These are phyloP conservation scores for Phaeophleospora eucalypticola DNA, from an alignment of 2,329 filamentous ascomycete species.

Conservation along the genomic window DNA sequence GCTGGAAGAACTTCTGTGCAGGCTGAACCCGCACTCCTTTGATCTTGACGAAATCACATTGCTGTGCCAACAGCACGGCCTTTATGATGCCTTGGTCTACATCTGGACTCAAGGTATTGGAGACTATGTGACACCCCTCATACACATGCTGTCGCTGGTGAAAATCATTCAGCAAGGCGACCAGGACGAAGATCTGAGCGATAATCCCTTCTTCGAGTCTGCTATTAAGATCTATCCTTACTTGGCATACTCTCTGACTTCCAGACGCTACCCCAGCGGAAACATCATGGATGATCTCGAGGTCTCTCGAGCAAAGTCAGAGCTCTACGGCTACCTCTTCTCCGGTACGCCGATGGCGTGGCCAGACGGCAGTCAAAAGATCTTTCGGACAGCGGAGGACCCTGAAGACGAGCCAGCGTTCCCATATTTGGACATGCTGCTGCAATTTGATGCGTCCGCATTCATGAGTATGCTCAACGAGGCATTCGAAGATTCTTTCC, in stretches of 20 bases:
- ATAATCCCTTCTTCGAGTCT: constrained; percentile 55
- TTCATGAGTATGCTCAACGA: constrained; percentile 95
- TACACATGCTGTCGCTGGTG: constrained; percentile 69
- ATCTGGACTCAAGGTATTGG: constrained; percentile 89
- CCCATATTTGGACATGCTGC: constrained; percentile 75
- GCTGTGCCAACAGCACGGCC: constrained; percentile 82
- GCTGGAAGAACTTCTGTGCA: constrained; percentile 90
- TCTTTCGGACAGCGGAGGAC: constrained; percentile 57
- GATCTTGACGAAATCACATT: constrained; percentile 90
- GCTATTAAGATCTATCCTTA: constrained; percentile 93
- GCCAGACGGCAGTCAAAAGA: constrained; percentile 61
- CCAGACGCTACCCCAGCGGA: constrained; percentile 86
- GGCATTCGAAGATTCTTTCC: constrained; percentile 89
- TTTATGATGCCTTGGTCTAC: constrained; percentile 94
- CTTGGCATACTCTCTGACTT: constrained; percentile 84
- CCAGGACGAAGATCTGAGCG: constrained; percentile 52
- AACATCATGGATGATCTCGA: constrained; percentile 67
- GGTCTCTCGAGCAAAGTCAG: constrained; percentile 72
- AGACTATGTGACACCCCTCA: constrained; percentile 87
- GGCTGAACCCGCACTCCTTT: constrained; percentile 83
- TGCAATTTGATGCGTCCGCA: constrained; percentile 84
- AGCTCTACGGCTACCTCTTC: constrained; percentile 91
- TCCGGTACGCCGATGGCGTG: constrained; percentile 73
- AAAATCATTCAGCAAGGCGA: constrained; percentile 51
- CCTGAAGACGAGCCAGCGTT: constrained; percentile 67